These are phyloP conservation scores for Irpex sp. DNA, from an alignment of 1,284 basidiomycete genomes.

Conservation along the genomic window DNA sequence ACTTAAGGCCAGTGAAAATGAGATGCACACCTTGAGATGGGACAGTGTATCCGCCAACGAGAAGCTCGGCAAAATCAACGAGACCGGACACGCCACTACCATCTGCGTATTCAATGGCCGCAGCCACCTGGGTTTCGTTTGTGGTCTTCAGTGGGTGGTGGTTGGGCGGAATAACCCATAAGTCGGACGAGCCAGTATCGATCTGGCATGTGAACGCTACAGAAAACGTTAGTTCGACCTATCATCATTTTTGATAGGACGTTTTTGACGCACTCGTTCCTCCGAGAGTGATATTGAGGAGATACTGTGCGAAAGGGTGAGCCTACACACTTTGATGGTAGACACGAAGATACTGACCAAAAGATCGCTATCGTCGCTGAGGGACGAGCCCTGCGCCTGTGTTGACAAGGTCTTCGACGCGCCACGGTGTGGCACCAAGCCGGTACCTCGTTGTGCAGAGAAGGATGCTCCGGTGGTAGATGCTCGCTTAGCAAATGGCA, in stretches of 20 bases:
- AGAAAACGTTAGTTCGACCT: not conserved
- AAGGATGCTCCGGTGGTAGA: not conserved
- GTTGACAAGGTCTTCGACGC: not conserved
- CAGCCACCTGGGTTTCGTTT: conserved; percentile 13
- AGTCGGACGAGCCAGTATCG: conserved; percentile 17
- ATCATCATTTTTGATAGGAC: not conserved
- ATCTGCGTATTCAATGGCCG: conserved; percentile 17
- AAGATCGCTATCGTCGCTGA: not conserved
- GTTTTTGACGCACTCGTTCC: not conserved
- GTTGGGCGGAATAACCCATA: conserved; percentile 11
- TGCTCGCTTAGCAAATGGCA: not conserved
- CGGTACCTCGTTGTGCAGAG: not conserved
- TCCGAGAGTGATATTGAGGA: not conserved
- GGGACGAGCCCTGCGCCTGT: not conserved
- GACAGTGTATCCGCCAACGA: conserved; percentile 23
- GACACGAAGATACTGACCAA: not conserved
- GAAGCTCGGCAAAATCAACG: conserved; percentile 23
- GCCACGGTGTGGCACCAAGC: not conserved
- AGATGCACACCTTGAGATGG: conserved; percentile 23
- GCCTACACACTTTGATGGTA: too few species aligned
- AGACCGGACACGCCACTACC: conserved; percentile 13
- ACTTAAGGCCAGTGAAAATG: too few species aligned
- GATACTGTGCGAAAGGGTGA: not conserved
- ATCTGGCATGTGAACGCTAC: conserved; percentile 15
- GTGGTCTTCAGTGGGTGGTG: not conserved